These are phyloP conservation scores for Mucor piriformis DNA, from an alignment of 371 early-diverging fungal species.

Conservation along the genomic window DNA sequence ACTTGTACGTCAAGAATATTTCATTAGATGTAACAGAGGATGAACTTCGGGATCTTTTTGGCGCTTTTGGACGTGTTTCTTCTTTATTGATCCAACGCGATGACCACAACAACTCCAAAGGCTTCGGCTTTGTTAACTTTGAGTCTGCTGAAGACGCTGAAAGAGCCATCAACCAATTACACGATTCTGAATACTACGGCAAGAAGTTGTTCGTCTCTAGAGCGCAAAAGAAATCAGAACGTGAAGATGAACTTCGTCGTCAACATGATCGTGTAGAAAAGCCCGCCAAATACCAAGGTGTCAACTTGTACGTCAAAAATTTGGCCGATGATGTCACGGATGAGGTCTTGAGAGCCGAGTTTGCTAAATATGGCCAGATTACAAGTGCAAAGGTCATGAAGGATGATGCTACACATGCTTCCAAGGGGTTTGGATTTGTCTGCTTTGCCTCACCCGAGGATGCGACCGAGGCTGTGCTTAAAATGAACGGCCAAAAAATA, in stretches of 20 bases:
- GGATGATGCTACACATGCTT: constrained; percentile 79
- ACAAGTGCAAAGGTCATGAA: constrained; percentile 97
- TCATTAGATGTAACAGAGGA: constrained; percentile 84
- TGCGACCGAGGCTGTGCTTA: constrained; percentile 83
- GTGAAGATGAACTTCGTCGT: constrained; percentile 91
- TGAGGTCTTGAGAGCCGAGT: constrained; percentile 88
- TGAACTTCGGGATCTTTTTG: constrained; percentile 83
- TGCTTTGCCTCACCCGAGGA: constrained; percentile 88
- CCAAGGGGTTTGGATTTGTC: constrained; percentile 90
- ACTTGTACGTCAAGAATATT: constrained; percentile 98
- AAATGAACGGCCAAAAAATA: constrained; percentile 87
- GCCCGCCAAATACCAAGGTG: constrained; percentile 91
- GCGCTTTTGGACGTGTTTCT: constrained; percentile 82
- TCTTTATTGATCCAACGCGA: constrained; percentile 79
- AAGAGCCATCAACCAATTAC: constrained; percentile 89
- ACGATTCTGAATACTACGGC: constrained; percentile 87
- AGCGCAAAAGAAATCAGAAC: constrained; percentile 98
- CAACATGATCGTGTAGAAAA: constrained; percentile 87
- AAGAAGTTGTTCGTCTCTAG: constrained; percentile 96
- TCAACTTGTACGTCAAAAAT: constrained; percentile 97
- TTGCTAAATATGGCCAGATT: constrained; percentile 89
- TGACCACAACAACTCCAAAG: constrained; percentile 84
- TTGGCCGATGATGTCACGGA: constrained; percentile 93
- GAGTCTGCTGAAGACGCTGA: constrained; percentile 89
- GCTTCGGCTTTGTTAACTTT: constrained; percentile 98